Conservation (phyloP, 768 basidiomycete genomes). For the Austroboletus festivus region DNA sequence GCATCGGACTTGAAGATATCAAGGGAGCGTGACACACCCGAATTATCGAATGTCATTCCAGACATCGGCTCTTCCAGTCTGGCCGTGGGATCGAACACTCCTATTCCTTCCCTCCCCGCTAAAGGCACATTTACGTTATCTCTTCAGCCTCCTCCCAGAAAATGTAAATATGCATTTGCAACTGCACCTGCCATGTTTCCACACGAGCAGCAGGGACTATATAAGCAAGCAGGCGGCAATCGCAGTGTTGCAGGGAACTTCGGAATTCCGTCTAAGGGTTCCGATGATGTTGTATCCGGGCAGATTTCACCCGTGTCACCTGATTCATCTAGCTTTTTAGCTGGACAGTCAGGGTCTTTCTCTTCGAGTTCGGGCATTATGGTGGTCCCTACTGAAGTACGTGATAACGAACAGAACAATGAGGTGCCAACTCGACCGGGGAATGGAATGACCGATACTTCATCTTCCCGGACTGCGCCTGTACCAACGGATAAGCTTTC, state of each 20-base stretch:
- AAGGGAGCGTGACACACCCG: slow-evolving; percentile 33
- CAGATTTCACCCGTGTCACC: slow-evolving; percentile 9
- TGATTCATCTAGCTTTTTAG: slow-evolving; percentile 3
- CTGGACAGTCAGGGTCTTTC: slow-evolving; percentile 2
- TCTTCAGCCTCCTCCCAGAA: slow-evolving; percentile 35
- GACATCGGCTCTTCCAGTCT: slow-evolving; percentile 23
- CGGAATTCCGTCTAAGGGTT: slow-evolving; percentile 18
- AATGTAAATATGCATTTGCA: slow-evolving; percentile 18
- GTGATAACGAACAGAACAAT: slow-evolving; percentile 4
- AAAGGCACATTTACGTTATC: slow-evolving; percentile 30
- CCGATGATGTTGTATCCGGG: slow-evolving; percentile 9
- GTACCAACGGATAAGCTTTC: slow-evolving; percentile 29
- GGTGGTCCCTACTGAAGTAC: background rate
- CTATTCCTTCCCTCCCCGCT: slow-evolving; percentile 27
- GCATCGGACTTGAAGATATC: slow-evolving; percentile 39
- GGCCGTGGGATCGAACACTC: slow-evolving; percentile 26
- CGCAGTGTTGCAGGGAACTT: slow-evolving; percentile 31
- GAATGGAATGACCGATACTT: background rate
- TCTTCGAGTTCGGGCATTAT: background rate
- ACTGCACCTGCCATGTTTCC: background rate
- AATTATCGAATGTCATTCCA: slow-evolving; percentile 9
- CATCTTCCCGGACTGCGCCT: background rate
- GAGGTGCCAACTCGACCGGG: background rate
- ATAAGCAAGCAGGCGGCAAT: slow-evolving; percentile 26
- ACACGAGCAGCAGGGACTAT: slow-evolving; percentile 20